Percentiles rank a stretch among this genome's conserved stretches.
Conservation (phyloP, 2,329 filamentous ascomycete species). For the Colletotrichum sansevieriae region DNA sequence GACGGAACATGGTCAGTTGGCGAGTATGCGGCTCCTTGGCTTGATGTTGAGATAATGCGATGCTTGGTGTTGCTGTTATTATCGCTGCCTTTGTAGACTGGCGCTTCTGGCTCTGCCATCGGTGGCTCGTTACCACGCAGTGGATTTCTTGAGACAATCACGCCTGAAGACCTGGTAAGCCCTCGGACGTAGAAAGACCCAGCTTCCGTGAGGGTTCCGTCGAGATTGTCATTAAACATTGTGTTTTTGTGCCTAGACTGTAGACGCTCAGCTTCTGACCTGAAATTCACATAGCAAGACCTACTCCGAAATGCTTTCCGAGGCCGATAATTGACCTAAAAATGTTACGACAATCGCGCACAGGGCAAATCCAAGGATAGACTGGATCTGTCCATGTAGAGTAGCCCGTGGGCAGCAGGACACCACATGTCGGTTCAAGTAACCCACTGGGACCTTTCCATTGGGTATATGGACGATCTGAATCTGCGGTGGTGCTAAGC, state of each 20-base stretch:
- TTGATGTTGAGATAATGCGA: not conserved
- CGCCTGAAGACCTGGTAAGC: constrained; percentile 21
- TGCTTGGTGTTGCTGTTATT: not conserved
- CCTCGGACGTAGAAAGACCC: constrained; percentile 30
- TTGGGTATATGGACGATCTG: constrained; percentile 10
- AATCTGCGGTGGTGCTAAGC: not conserved
- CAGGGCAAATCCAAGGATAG: constrained; percentile 52
- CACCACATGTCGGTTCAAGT: constrained; percentile 44
- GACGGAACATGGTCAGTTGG: not conserved
- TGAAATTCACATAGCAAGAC: not conserved
- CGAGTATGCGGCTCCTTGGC: not conserved
- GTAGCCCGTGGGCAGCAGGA: constrained; percentile 52
- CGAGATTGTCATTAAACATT: constrained; percentile 55
- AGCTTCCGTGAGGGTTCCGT: constrained; percentile 54
- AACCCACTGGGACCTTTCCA: not conserved
- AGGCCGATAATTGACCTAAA: constrained; percentile 44
- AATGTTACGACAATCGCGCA: constrained; percentile 52
- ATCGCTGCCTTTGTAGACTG: not conserved
- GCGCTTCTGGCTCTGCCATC: constrained; percentile 33
- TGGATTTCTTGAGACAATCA: constrained; percentile 46
- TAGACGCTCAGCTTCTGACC: not conserved
- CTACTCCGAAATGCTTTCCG: constrained; percentile 44
- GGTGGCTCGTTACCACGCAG: constrained; percentile 42
- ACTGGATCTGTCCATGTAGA: constrained; percentile 44
- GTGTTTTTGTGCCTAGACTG: constrained; percentile 42